Evolutionary conservation across 1,284 basidiomycete genomes (phyloP).

Genomic region (Malassezia psittaci): DNA sequence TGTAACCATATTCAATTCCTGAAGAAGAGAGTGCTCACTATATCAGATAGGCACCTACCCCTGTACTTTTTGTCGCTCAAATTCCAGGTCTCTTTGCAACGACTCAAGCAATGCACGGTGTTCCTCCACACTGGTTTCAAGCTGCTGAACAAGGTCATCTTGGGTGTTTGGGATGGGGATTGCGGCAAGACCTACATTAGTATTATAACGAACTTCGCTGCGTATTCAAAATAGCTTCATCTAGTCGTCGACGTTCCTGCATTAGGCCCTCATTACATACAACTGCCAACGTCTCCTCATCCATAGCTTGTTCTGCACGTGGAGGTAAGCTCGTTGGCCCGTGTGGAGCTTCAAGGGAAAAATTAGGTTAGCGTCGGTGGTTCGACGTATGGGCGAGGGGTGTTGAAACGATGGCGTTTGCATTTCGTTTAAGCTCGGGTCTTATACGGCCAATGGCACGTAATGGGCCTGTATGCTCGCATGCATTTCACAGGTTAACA

Average conservation of each 20-base stretch:
- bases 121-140: constrained; percentile 8
- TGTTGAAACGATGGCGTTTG: no score
- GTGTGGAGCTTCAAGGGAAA: constrained; percentile 1
- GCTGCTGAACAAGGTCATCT: neutral
- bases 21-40: neutral
- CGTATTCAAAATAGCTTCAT: constrained; percentile 8
- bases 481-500: no score
- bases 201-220: constrained; percentile 4
- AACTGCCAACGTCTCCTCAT: neutral
- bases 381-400: no score
- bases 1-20: neutral
- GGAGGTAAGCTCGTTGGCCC: constrained; percentile 1
- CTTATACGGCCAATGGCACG: no score
- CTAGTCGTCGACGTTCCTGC: constrained; percentile 6
- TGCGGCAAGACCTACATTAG: constrained; percentile 5
- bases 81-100: neutral
- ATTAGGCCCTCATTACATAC: neutral
- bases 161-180: neutral
- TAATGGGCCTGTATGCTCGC: no score
- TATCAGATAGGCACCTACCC: neutral
- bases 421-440: no score
- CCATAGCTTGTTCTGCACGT: constrained; percentile 7
- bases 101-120: constrained; percentile 5
- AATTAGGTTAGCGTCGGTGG: no score
- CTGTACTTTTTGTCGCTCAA: neutral